Base-by-base conservation (phyloP, 1,139 yeast genomes). In the Candida buenavistaensis region DNA sequence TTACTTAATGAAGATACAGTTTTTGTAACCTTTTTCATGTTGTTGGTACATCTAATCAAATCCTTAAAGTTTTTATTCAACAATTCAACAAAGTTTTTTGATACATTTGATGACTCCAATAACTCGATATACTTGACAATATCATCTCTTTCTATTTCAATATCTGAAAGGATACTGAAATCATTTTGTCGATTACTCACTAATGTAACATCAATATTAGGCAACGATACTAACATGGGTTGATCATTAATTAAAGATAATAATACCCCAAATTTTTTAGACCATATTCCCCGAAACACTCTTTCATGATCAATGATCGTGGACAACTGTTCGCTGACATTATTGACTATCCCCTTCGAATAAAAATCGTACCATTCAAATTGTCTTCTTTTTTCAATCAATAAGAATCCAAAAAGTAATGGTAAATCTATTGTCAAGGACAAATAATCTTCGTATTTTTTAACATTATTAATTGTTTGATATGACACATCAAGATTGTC, bases 371-470 rank as follows among this genome's bases (percentile, higher is more conserved):
- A 63, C 94, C 95, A 87, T 44, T 78, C 80, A 28, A 64, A 63
- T 43, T 92, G 80, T 35, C 95, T 72, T 37, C 84, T 59, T 32
- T 68, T 69, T 50, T 90, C 96, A 28, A 89, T 73, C 15, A 87
- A 53, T 53, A 81, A 71, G 19, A 85, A 73, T 1, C 97, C 97
- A 54, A 86, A 87, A 1, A 88, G 60, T 26, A 87, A 61, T 0
- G 97, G 97, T 33, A 89, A 55, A 52, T 88, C 96, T 12, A 81
- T 72, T 2, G 87, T 80, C 11, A 74, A 51, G 1, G 80, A 70
- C 10, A 78, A 53, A 36, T 64, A 62, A 32, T 75, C 66, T 48
- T 77, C 82, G 11, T 60, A 50, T 3, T 52, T 54, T 38, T 72
- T 69, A 26, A 70, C 60, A 15, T 46, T 41, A 16, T 52, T 46